Base-by-base conservation (phyloP, 352 stramenopile genomes). In the Elongisporangium senticosum region DNA sequence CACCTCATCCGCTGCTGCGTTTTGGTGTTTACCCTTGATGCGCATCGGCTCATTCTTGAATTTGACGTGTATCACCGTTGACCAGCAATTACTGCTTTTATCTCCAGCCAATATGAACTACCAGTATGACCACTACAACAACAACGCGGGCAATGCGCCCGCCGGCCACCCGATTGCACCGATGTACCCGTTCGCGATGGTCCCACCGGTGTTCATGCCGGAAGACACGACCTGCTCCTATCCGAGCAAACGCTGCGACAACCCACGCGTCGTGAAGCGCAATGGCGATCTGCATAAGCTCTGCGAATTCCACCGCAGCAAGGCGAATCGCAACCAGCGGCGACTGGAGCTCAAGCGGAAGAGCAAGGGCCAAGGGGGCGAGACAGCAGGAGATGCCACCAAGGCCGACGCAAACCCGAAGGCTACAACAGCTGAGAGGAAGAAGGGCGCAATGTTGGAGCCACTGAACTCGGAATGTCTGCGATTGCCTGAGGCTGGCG, bases 241-340 rank as follows among this genome's bases (percentile, higher is more conserved):
- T 51, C 57, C 67, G 13, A 73, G 62, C 61, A 83, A 81, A 22
- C 63, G 55, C 15, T 86, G 72, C 58, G 33, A 63, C 5, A 76
- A 82, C 43, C 54, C 55, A 19, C 69, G 74, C 4, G 71, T 64
- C 0, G 19, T 71, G 33, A 84, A 84, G 55, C 56, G 60, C 17
- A 77, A 74, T 50, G 72, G 72, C 7, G 56, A 83, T 22, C 69
- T 68, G 37, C 79, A 89, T 56, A 78, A 79, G 20, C 63, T 86
- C 19, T 89, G 79, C 56, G 67, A 86, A 20, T 64, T 76, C 51
- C 79, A 89, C 56, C 77, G 79, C 28, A 59, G 69, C n/a, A 82
- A 86, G 55, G 75, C 78, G 51, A 89, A 88, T 61, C 69, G 72
- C 54, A 87, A 89, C 71, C 82, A 91, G 65, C 79, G 79, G 19